Conservation (phyloP, 352 stramenopile genomes). For the Pythium chondricola region DNA sequence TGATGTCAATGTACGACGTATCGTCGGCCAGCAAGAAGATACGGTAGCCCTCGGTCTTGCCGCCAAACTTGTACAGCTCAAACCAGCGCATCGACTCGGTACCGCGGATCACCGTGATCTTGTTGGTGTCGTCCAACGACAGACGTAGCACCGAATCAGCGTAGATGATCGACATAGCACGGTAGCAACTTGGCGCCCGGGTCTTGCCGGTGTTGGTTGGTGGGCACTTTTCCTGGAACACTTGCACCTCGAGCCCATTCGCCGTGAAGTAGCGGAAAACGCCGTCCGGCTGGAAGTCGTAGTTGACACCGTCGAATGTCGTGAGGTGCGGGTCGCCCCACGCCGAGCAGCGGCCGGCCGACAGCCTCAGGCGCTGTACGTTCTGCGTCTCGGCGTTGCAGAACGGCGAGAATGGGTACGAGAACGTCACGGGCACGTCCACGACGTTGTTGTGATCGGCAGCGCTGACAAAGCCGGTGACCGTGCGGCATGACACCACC, state of each 20-base stretch:
- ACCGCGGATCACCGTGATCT: conserved; percentile 12
- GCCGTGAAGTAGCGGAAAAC: conserved; percentile 20
- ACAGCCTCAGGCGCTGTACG: conserved; percentile 14
- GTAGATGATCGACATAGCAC: conserved; percentile 17
- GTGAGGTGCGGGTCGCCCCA: conserved; percentile 24
- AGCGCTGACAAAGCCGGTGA: neutral
- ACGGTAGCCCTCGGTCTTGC: conserved; percentile 18
- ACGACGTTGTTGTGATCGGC: neutral
- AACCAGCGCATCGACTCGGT: conserved; percentile 9
- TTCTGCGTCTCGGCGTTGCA: neutral
- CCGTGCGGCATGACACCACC: conserved; percentile 5
- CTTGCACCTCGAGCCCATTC: conserved; percentile 17
- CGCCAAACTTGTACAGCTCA: conserved; percentile 12
- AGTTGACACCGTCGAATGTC: conserved; percentile 20
- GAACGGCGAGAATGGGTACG: neutral
- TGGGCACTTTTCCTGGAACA: conserved; percentile 24
- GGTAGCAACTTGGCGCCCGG: conserved; percentile 15
- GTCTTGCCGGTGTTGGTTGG: neutral
- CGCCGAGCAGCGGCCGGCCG: conserved; percentile 7
- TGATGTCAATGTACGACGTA: conserved; percentile 22
- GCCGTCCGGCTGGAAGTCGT: conserved; percentile 20
- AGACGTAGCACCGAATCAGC: conserved; percentile 17
- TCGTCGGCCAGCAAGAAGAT: conserved; percentile 20
- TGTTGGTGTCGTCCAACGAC: conserved; percentile 10
- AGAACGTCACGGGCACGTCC: neutral